A percentile compares a stretch with the other conserved stretches of the same genome.
Evolutionary conservation across 257 asterid species (phyloP).

Genomic region (Osmanthus fragrans): DNA sequence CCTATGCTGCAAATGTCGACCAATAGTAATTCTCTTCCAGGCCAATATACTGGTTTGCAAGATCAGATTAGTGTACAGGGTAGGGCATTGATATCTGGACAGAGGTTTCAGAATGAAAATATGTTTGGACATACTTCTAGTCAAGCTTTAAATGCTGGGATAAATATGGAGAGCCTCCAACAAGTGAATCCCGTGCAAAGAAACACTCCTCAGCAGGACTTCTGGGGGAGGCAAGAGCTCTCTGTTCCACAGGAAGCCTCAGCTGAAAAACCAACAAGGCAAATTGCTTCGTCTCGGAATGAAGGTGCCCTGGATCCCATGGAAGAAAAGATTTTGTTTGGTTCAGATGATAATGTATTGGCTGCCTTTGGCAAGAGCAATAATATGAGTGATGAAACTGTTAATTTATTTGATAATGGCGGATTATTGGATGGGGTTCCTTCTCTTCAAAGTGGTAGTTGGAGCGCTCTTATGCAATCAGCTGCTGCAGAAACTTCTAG

Average conservation of each 20-base stretch:
- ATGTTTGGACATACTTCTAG: constrained; percentile 43
- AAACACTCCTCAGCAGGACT: constrained; percentile 43
- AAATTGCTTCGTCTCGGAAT: constrained; percentile 44
- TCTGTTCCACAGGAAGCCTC: constrained; percentile 40
- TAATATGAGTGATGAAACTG: constrained; percentile 50
- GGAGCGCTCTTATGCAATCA: constrained; percentile 99
- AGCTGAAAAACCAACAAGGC: constrained; percentile 37
- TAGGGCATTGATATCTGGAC: constrained; percentile 41
- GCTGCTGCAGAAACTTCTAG: constrained; percentile 92
- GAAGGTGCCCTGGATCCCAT: constrained; percentile 79
- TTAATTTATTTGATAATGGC: constrained; percentile 49
- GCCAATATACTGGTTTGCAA: constrained; percentile 38
- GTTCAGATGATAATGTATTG: constrained; percentile 83
- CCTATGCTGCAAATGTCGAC: constrained; percentile 47
- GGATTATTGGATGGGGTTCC: constrained; percentile 48
- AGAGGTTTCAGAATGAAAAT: constrained; percentile 52
- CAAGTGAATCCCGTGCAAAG: constrained; percentile 46
- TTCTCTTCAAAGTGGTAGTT: constrained; percentile 78
- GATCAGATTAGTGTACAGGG: constrained; percentile 51
- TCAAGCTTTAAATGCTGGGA: constrained; percentile 39
- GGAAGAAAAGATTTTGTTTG: constrained; percentile 84
- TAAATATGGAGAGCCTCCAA: constrained; percentile 46
- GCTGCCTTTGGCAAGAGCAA: constrained; percentile 66
- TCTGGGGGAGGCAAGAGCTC: constrained; percentile 42
- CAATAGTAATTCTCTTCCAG: constrained; percentile 46